These are phyloP conservation scores for Aspergillus ustus DNA, from an alignment of 2,329 filamentous ascomycete genomes.

Conservation along the genomic window DNA sequence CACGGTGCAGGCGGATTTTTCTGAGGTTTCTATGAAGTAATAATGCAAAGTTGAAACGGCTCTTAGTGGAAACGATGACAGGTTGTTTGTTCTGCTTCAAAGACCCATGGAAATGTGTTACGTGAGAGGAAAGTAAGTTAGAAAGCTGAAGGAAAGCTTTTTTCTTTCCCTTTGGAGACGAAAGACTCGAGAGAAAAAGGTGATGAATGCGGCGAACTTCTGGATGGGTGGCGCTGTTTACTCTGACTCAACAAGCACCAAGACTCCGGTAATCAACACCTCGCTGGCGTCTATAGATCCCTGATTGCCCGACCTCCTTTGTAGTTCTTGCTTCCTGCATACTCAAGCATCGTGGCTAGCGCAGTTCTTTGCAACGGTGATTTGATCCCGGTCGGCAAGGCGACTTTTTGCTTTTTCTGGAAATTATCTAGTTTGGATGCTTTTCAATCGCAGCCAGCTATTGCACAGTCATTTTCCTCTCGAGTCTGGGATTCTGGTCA, in stretches of 20 bases:
- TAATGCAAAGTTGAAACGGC: slow-evolving; percentile 1
- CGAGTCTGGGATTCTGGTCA: slow-evolving; percentile 1
- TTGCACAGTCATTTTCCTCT: neutral
- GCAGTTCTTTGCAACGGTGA: slow-evolving; percentile 9
- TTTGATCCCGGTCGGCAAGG: slow-evolving; percentile 14
- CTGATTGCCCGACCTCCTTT: slow-evolving; percentile 4
- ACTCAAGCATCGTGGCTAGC: slow-evolving; percentile 11
- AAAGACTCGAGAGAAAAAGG: neutral
- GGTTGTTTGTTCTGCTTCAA: neutral
- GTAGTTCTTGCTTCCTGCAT: neutral
- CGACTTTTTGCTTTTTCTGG: slow-evolving; percentile 16
- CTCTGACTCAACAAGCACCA: slow-evolving; percentile 16
- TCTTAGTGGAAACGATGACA: slow-evolving; percentile 7
- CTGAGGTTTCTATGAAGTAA: slow-evolving; percentile 19
- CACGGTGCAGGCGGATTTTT: neutral
- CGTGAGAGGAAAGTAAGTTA: neutral
- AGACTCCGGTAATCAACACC: neutral
- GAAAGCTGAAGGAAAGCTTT: slow-evolving; percentile 5
- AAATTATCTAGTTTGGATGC: slow-evolving; percentile 1
- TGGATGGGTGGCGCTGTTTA: slow-evolving; percentile 17
- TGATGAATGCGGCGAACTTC: slow-evolving; percentile 19
- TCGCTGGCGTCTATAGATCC: neutral
- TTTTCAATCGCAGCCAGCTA: neutral
- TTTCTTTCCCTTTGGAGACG: slow-evolving; percentile 9
- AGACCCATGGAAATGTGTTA: slow-evolving; percentile 2